phyloP scores from a whole-genome alignment of 2,329 filamentous ascomycete species.

The Colletotrichum orbiculare region DNA sequence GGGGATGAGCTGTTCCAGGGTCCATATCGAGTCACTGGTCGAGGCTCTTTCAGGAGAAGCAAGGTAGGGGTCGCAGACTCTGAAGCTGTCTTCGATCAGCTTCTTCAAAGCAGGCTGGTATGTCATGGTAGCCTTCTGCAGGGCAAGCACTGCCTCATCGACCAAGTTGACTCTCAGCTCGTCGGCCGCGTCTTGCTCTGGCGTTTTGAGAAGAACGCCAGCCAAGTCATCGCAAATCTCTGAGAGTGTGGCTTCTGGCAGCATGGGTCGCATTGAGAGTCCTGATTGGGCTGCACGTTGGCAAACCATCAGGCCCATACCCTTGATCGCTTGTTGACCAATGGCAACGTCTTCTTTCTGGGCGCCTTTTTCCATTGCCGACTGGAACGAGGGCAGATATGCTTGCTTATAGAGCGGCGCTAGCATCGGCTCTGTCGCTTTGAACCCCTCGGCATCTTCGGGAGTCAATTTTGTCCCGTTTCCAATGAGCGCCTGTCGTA shows the following conservation, averaged over 20 bases:
- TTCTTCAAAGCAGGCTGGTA: slow-evolving; percentile 50
- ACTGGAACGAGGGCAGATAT: slow-evolving; percentile 51
- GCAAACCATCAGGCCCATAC: slow-evolving; percentile 56
- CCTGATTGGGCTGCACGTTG: slow-evolving; percentile 48
- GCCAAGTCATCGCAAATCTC: slow-evolving; percentile 49
- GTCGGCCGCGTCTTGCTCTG: slow-evolving; percentile 38
- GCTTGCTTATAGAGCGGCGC: slow-evolving; percentile 56
- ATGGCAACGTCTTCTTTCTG: slow-evolving; percentile 53
- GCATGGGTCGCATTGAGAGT: slow-evolving; percentile 30
- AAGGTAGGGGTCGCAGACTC: slow-evolving; percentile 21
- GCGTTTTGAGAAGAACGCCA: slow-evolving; percentile 42
- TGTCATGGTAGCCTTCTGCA: slow-evolving; percentile 51
- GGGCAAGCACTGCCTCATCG: slow-evolving; percentile 53
- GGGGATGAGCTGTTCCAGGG: slow-evolving; percentile 51
- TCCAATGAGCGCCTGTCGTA: slow-evolving; percentile 53
- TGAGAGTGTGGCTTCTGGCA: slow-evolving; percentile 38
- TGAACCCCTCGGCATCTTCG: slow-evolving; percentile 52
- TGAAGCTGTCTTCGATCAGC: slow-evolving; percentile 42
- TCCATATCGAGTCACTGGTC: slow-evolving; percentile 7
- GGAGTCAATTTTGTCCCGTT: slow-evolving; percentile 41
- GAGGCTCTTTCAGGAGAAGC: slow-evolving; percentile 20
- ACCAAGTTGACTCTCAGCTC: slow-evolving; percentile 42
- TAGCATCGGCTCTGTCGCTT: slow-evolving; percentile 50
- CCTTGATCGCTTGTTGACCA: slow-evolving; percentile 57
- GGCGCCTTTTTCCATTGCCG: slow-evolving; percentile 41